Conservation (phyloP, 495 filamentous ascomycete genomes). For the Cercophora samala region DNA sequence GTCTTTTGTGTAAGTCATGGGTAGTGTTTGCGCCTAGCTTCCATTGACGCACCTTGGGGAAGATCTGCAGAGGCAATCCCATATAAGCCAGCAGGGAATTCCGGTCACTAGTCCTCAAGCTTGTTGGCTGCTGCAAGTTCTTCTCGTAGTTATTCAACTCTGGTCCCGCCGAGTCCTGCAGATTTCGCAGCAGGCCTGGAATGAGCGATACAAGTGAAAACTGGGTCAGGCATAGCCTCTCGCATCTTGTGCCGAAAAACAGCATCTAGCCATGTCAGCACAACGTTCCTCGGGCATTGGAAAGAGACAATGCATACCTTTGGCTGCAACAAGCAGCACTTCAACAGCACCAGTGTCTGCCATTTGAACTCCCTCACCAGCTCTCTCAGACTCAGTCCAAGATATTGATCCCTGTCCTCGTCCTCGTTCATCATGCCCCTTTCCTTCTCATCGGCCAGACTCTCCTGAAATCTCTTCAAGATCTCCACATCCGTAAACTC, state of each 20-base stretch:
- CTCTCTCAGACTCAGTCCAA: conserved; percentile 88
- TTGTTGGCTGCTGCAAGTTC: conserved; percentile 71
- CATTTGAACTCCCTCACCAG: conserved; percentile 90
- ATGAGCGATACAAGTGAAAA: conserved; percentile 94
- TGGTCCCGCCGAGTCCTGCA: conserved; percentile 91
- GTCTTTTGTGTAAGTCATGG: conserved; percentile 5
- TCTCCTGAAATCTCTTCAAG: conserved; percentile 82
- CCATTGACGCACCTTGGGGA: conserved; percentile 66
- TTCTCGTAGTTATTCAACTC: conserved; percentile 79
- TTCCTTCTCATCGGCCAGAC: conserved; percentile 60
- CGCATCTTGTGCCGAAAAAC: conserved; percentile 94
- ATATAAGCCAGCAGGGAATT: conserved; percentile 87
- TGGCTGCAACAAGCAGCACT: conserved; percentile 87
- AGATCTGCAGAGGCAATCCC: conserved; percentile 91
- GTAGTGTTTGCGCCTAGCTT: not conserved
- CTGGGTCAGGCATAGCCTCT: conserved; percentile 95
- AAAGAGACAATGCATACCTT: conserved; percentile 57
- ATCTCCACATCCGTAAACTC: conserved; percentile 60
- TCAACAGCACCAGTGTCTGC: conserved; percentile 90
- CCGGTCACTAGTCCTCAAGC: conserved; percentile 86
- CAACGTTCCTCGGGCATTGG: not conserved
- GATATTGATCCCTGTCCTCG: conserved; percentile 75
- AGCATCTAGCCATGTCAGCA: conserved; percentile 67
- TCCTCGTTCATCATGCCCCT: conserved; percentile 64
- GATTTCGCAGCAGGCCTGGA: conserved; percentile 77